Percentiles rank a stretch among this genome's conserved stretches.
These are phyloP conservation scores for Misopates orontium DNA, from an alignment of 257 asterid genomes.

Conservation along the genomic window DNA sequence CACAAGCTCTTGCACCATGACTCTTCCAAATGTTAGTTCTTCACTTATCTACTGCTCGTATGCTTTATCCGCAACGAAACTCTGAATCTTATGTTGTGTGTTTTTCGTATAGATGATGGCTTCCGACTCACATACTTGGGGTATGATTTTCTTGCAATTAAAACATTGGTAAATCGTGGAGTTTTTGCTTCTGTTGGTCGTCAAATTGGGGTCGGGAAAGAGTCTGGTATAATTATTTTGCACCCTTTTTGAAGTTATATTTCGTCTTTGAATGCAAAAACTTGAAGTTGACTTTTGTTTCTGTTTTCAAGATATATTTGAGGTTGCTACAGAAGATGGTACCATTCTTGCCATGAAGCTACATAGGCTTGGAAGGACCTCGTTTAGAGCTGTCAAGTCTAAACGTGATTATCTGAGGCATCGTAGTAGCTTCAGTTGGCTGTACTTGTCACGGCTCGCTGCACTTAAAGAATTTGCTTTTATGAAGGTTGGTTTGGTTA, in stretches of 20 bases:
- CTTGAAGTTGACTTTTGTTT: conserved; percentile 10
- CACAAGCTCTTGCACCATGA: conserved; percentile 96
- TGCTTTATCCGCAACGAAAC: background rate
- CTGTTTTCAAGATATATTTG: conserved; percentile 71
- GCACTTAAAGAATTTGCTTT: conserved; percentile 97
- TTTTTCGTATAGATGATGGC: conserved; percentile 73
- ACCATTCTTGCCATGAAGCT: conserved; percentile 91
- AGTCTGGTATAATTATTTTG: conserved; percentile 67
- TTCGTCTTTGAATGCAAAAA: conserved; percentile 4
- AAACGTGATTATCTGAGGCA: conserved; percentile 98
- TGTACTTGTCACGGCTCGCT: conserved; percentile 94
- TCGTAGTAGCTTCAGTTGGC: conserved; percentile 91
- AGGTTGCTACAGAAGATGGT: conserved; percentile 97
- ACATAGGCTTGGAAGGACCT: conserved; percentile 93
- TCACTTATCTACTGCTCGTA: conserved; percentile 3
- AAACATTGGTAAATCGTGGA: conserved; percentile 92
- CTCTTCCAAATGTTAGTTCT: conserved; percentile 80
- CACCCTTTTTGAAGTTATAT: conserved; percentile 18
- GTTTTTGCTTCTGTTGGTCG: conserved; percentile 92
- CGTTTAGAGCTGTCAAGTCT: conserved; percentile 94
- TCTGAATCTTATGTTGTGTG: conserved; percentile 16
- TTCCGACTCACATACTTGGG: conserved; percentile 96
- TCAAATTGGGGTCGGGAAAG: conserved; percentile 94
- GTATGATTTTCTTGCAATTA: conserved; percentile 95
- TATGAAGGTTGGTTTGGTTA: conserved; percentile 68